A percentile compares a stretch with the other conserved stretches of the same genome.
Conservation (phyloP, 257 asterid genomes). For the Solanum sejunctum region DNA sequence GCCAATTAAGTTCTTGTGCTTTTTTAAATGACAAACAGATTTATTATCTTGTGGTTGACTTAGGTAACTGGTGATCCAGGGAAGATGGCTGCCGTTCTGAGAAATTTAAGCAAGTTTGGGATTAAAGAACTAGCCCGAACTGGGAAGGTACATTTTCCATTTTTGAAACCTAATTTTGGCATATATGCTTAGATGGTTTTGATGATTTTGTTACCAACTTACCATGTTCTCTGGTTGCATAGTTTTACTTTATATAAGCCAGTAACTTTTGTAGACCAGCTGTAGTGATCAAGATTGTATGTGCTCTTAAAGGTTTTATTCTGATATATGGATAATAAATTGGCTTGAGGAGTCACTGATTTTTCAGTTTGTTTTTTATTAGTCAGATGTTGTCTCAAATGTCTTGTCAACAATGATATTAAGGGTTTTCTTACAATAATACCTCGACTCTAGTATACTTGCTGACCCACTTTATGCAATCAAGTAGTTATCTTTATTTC, state of each 20-base stretch:
- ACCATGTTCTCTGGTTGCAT: neutral
- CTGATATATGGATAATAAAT: neutral
- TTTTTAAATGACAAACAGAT: neutral
- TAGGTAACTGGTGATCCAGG: conserved; percentile 98
- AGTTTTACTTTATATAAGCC: neutral
- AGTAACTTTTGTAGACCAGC: neutral
- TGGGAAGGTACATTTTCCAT: conserved; percentile 46
- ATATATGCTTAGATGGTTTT: neutral
- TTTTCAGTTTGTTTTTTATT: neutral
- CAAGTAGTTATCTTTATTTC: neutral
- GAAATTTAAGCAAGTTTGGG: conserved; percentile 73
- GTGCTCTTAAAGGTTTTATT: neutral
- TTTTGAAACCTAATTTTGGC: neutral
- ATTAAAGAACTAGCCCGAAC: conserved; percentile 77
- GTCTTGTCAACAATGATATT: neutral
- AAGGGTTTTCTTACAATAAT: neutral
- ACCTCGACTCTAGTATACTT: neutral
- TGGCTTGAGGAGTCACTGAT: neutral
- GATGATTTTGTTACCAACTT: neutral
- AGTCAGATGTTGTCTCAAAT: neutral
- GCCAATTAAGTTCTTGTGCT: neutral
- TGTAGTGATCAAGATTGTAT: neutral
- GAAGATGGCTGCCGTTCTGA: conserved; percentile 66
- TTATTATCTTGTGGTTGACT: conserved; percentile 9
- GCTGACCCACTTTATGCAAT: neutral